phyloP scores from a whole-genome alignment of 1,284 basidiomycete genomes.

The Irpex lacteus region DNA sequence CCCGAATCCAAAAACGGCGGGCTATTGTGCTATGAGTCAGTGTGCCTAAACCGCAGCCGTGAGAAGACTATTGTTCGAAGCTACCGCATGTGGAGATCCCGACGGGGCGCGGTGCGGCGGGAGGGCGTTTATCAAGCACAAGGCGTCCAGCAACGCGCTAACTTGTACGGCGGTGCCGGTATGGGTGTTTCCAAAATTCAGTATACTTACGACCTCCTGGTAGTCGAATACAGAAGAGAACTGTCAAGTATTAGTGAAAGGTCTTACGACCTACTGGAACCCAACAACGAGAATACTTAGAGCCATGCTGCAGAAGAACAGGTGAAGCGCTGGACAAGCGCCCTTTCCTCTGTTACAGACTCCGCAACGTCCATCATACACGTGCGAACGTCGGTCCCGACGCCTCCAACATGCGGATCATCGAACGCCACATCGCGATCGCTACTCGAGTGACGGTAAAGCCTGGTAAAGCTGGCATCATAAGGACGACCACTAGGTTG shows the following conservation, averaged over 20 bases:
- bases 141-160: background rate
- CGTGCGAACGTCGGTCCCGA: background rate
- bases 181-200: no score
- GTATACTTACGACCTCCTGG: no score
- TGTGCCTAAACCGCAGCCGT: slow-evolving; percentile 2
- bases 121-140: background rate
- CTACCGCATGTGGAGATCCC: slow-evolving; percentile 8
- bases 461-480: no score
- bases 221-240: no score
- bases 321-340: background rate
- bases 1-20: slow-evolving; percentile 7
- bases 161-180: background rate
- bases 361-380: background rate
- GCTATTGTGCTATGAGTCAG: slow-evolving; percentile 6
- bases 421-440: no score
- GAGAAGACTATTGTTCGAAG: slow-evolving; percentile 6
- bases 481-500: no score
- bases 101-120: slow-evolving; percentile 4
- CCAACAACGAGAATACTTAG: no score
- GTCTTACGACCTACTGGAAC: background rate
- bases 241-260: background rate
- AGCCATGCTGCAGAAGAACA: background rate
- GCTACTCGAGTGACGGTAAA: no score
- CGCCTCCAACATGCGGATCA: no score
- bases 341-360: background rate